Base-by-base conservation (phyloP, 129 eudicot genomes). In the Lonicera japonica region DNA sequence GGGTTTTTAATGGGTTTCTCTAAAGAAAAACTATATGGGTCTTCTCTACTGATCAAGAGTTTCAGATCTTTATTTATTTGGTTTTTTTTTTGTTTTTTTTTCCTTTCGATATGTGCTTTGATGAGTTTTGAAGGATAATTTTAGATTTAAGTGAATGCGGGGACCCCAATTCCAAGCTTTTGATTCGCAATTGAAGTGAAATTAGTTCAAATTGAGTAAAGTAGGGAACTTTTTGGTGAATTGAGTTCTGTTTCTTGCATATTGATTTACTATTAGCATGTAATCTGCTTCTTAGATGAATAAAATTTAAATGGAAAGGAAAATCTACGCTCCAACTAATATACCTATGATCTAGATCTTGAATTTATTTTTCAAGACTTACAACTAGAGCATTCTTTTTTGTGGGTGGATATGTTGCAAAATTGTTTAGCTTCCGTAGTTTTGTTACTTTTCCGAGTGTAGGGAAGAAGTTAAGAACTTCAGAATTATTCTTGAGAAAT, bases 41-140 rank as follows among this genome's bases (percentile, higher is more conserved):
- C n/a, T 56, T 45, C 14, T 29, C 19, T 61, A 34, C 16, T 68
- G 20, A 52, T 51, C 19, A 48, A 47, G 12, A 52, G 23, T 15
- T 61, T 17, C 17, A 29, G 71, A 74, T 66, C 77, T 46, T 67
- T n/a, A n/a, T n/a, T n/a, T n/a, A n/a, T n/a, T n/a, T n/a, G n/a
- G n/a, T n/a, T n/a, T n/a, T n/a, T n/a, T n/a, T n/a, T n/a, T n/a
- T n/a, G n/a, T n/a, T n/a, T n/a, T n/a, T 58, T 67, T 58, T 20
- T 17, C 19, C 1, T 22, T 62, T 17, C 2, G 22, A 62, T 61
- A 55, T 15, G 25, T 62, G 12, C 12, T 56, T 66, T 9, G 5
- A 48, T 56, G 46, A 21, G 58, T 54, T 56, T 50, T 21, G 9
- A 22, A 54, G 5, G 29, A 25, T 22, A 55, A 11, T 52, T 58